These are phyloP conservation scores for Colletotrichum shisoi DNA, from an alignment of 2,329 filamentous ascomycete species.

Conservation along the genomic window DNA sequence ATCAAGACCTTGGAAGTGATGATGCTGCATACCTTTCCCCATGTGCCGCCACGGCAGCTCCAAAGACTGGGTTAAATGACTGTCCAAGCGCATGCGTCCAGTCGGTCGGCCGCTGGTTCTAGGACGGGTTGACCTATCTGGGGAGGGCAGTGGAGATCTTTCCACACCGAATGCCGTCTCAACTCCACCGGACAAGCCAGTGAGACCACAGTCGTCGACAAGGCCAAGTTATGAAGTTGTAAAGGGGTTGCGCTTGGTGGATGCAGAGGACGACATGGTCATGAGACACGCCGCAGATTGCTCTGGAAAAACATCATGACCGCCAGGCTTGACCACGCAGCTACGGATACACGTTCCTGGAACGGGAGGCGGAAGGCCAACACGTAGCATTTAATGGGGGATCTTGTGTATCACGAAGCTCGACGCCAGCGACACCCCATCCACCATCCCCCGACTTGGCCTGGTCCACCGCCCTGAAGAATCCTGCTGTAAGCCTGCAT, in stretches of 20 bases:
- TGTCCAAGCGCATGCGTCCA: background rate
- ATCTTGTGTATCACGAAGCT: background rate
- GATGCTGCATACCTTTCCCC: background rate
- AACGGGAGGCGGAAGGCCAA: background rate
- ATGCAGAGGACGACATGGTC: slow-evolving; percentile 4
- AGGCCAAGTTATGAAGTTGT: slow-evolving; percentile 1
- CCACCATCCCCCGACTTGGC: too few species aligned
- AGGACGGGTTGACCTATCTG: too few species aligned
- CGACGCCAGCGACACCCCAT: background rate
- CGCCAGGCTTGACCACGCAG: slow-evolving; percentile 6
- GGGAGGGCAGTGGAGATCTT: background rate
- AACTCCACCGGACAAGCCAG: background rate
- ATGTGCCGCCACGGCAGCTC: background rate
- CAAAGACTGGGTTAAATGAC: background rate
- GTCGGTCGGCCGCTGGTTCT: background rate
- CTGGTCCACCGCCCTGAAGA: background rate
- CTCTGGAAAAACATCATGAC: background rate
- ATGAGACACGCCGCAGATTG: background rate
- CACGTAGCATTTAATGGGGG: background rate
- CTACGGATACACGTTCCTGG: slow-evolving; percentile 1
- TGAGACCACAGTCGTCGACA: background rate
- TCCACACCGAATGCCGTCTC: background rate
- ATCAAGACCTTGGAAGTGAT: too few species aligned
- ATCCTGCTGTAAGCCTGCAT: background rate
- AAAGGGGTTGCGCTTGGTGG: slow-evolving; percentile 14